phyloP scores from a whole-genome alignment of 106 monocot species.

The Dendrobium catenatum region DNA sequence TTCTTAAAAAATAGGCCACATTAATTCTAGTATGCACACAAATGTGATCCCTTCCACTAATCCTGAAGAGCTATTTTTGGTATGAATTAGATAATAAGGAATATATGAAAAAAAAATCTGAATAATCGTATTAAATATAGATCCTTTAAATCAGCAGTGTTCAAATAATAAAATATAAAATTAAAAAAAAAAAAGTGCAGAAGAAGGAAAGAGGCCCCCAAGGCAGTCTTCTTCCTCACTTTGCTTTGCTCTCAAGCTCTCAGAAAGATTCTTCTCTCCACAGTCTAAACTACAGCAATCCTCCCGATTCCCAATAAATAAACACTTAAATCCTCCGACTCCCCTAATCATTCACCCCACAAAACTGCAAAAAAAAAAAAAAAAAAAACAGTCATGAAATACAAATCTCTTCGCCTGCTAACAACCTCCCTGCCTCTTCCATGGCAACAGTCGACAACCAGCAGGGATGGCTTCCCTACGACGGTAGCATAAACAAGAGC shows the following conservation, averaged over 20 bases:
- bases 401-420: not conserved
- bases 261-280: conserved; percentile 3
- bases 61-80: no score
- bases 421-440: not conserved
- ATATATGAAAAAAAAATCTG: no score
- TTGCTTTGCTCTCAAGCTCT: conserved; percentile 40
- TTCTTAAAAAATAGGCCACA: no score
- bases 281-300: not conserved
- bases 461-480: conserved; percentile 29
- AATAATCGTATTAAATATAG: no score
- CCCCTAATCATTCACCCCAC: not conserved
- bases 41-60: no score
- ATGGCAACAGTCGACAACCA: conserved; percentile 18
- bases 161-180: not conserved
- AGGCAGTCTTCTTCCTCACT: conserved; percentile 16
- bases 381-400: not conserved
- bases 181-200: not conserved
- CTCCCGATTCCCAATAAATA: not conserved
- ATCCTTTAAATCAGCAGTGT: no score
- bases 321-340: not conserved
- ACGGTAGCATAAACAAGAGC: conserved; percentile 6
- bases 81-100: no score
- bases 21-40: no score
- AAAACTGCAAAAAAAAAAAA: not conserved
- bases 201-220: not conserved